phyloP scores from a whole-genome alignment of 164 flowering plant genomes.

The Buxus sempervirens region DNA sequence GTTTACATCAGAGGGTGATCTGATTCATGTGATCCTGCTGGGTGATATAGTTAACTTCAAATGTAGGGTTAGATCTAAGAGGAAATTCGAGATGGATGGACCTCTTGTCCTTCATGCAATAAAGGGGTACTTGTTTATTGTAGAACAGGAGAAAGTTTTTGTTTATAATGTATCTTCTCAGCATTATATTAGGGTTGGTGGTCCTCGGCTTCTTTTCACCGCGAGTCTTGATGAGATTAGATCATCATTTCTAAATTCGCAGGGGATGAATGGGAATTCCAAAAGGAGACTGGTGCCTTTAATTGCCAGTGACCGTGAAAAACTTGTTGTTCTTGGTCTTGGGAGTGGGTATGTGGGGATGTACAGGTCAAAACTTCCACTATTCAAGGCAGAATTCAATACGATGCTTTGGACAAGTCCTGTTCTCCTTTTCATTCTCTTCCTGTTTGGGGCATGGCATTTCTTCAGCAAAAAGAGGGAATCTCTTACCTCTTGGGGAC shows the following conservation, averaged over 20 bases:
- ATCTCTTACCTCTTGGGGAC: constrained; percentile 81
- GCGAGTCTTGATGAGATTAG: constrained; percentile 70
- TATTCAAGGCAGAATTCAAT: constrained; percentile 61
- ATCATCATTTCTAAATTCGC: constrained; percentile 54
- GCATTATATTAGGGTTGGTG: constrained; percentile 62
- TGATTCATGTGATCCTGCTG: constrained; percentile 69
- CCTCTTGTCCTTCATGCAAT: constrained; percentile 69
- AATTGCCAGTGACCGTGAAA: constrained; percentile 73
- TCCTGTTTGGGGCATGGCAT: constrained; percentile 81
- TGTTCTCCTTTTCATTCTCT: constrained; percentile 72
- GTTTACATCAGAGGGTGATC: constrained; percentile 69
- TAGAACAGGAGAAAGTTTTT: constrained; percentile 57
- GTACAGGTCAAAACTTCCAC: constrained; percentile 81
- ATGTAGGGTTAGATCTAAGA: constrained; percentile 84
- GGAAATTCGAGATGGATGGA: constrained; percentile 59
- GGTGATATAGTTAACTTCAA: constrained; percentile 90
- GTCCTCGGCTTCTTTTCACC: constrained; percentile 66
- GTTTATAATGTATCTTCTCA: constrained; percentile 84
- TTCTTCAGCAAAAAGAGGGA: constrained; percentile 93
- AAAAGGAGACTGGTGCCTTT: constrained; percentile 37
- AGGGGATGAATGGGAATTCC: constrained; percentile 18
- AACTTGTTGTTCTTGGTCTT: constrained; percentile 71
- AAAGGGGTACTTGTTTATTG: constrained; percentile 76
- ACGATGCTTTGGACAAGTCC: constrained; percentile 88
- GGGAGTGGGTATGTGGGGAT: constrained; percentile 80